A percentile compares a stretch with the other conserved stretches of the same genome.
Conservation (phyloP, 1,284 basidiomycete genomes). For the Mycena citricolor region DNA sequence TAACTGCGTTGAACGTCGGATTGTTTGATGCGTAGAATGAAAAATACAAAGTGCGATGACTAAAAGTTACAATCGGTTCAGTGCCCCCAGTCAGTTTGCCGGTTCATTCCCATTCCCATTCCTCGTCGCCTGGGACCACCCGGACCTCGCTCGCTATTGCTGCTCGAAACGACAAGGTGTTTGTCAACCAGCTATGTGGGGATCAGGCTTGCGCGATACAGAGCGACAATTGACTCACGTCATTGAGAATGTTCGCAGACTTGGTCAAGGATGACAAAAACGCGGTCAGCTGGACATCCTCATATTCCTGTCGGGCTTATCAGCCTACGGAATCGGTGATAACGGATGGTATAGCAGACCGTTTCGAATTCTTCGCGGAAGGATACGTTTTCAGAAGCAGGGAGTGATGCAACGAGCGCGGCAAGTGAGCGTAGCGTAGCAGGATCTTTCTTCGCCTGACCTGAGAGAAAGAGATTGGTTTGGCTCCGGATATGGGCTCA, state of each 20-base stretch:
- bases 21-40: no score
- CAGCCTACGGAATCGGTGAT: constrained; percentile 5
- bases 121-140: constrained; percentile 42
- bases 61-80: no score
- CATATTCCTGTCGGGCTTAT: constrained; percentile 72
- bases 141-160: constrained; percentile 46
- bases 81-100: constrained; percentile 23
- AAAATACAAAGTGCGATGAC: constrained; percentile 2
- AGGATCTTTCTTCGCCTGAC: constrained; percentile 70
- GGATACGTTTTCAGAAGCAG: constrained; percentile 75
- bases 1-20: no score
- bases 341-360: constrained; percentile 42
- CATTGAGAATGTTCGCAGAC: constrained; percentile 83
- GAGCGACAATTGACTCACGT: constrained; percentile 54
- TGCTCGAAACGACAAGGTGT: constrained; percentile 53
- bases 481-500: constrained; percentile 1
- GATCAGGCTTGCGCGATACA: constrained; percentile 9
- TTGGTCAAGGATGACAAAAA: constrained; percentile 89
- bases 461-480: constrained; percentile 37
- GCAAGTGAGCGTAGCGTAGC: constrained; percentile 81
- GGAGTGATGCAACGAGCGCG: constrained; percentile 83
- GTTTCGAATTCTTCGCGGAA: constrained; percentile 87
- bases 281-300: constrained; percentile 90
- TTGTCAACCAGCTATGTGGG: constrained; percentile 63
- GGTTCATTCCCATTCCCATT: constrained; percentile 44